Conservation (phyloP, 805 yeast genomes). For the Diddensiella santjacobensis region DNA sequence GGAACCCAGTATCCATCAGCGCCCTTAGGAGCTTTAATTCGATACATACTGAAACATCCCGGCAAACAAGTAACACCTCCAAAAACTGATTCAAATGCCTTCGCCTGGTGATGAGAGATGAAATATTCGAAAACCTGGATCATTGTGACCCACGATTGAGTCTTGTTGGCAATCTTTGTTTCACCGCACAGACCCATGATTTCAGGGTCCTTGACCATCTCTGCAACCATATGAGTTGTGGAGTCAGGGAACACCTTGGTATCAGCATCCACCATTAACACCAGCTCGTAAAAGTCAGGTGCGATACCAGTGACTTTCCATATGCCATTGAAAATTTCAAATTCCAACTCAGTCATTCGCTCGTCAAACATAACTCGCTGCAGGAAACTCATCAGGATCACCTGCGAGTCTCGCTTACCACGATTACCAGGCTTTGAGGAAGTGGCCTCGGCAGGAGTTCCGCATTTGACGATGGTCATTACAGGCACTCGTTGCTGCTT, state of each 20-base stretch:
- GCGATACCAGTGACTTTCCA: slow-evolving; percentile 84
- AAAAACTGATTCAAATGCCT: slow-evolving; percentile 91
- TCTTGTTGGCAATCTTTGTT: slow-evolving; percentile 82
- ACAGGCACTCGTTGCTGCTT: slow-evolving; percentile 82
- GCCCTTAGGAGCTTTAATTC: slow-evolving; percentile 77
- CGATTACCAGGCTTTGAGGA: slow-evolving; percentile 85
- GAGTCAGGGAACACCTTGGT: slow-evolving; percentile 85
- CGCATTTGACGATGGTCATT: slow-evolving; percentile 74
- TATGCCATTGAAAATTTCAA: slow-evolving; percentile 65
- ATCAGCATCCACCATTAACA: slow-evolving; percentile 93
- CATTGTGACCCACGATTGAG: slow-evolving; percentile 82
- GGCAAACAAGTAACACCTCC: slow-evolving; percentile 95
- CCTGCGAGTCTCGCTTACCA: slow-evolving; percentile 94
- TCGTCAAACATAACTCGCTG: slow-evolving; percentile 87
- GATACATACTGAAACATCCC: slow-evolving; percentile 89
- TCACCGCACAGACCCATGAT: slow-evolving; percentile 96
- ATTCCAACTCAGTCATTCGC: slow-evolving; percentile 89
- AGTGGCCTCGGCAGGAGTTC: slow-evolving; percentile 76
- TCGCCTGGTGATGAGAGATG: slow-evolving; percentile 90
- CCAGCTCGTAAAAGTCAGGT: slow-evolving; percentile 76
- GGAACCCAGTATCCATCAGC: slow-evolving; percentile 85
- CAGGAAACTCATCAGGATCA: slow-evolving; percentile 83
- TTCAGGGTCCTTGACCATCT: slow-evolving; percentile 79
- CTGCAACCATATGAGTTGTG: slow-evolving; percentile 83
- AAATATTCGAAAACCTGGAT: slow-evolving; percentile 93